phyloP scores from a whole-genome alignment of 805 yeast species.

The Suhomyces prunicola region DNA sequence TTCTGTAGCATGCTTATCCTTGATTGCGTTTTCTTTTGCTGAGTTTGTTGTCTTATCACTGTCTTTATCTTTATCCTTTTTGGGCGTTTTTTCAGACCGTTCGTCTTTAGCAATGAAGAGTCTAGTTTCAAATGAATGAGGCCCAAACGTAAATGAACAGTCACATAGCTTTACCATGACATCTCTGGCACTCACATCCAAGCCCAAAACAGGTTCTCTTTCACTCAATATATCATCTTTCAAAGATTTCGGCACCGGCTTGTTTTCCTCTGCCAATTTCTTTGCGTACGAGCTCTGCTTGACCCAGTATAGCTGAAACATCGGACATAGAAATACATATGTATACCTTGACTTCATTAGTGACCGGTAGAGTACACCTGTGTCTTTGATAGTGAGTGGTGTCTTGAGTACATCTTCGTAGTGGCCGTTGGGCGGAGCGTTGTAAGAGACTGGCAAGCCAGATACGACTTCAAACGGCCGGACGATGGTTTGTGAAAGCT shows the following conservation, averaged over 20 bases:
- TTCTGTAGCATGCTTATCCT: not conserved
- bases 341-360: constrained; percentile 66
- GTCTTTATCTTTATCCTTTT: constrained; percentile 10
- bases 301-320: constrained; percentile 81
- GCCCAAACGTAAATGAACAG: constrained; percentile 69
- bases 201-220: constrained; percentile 34
- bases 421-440: constrained; percentile 58
- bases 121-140: constrained; percentile 75
- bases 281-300: constrained; percentile 59
- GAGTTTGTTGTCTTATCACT: not conserved
- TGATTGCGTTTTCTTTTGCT: not conserved
- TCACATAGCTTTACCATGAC: constrained; percentile 88
- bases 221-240: constrained; percentile 17
- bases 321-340: constrained; percentile 55
- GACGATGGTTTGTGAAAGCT: constrained; percentile 33
- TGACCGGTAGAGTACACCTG: constrained; percentile 70
- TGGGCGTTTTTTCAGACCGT: constrained; percentile 33
- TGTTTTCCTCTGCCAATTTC: constrained; percentile 37
- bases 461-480: constrained; percentile 67
- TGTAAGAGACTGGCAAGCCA: constrained; percentile 64
- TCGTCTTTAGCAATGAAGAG: constrained; percentile 86
- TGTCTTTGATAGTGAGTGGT: constrained; percentile 68
- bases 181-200: constrained; percentile 62
- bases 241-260: constrained; percentile 30
- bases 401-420: constrained; percentile 50